Evolutionary conservation across 306 rosid genomes (phyloP).

Genomic region (Cucurbita ficifolia): DNA sequence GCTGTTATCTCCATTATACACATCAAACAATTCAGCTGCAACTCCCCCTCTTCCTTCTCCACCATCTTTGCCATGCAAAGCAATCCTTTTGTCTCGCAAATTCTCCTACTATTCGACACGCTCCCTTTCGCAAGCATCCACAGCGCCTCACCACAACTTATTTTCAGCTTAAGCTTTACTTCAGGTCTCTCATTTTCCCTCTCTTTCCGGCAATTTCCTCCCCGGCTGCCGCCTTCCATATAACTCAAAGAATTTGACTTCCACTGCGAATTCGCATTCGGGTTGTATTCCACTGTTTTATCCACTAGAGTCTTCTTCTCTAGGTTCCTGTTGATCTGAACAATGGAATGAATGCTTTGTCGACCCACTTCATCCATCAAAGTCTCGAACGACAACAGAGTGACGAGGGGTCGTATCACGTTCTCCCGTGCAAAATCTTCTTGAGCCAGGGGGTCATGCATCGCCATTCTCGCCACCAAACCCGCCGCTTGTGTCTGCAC

Average conservation of each 20-base stretch:
- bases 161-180: constrained; percentile 35
- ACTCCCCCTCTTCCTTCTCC: constrained; percentile 40
- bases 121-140: constrained; percentile 62
- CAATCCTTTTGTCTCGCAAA: constrained; percentile 76
- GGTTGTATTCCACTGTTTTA: not conserved
- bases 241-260: not conserved
- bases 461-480: constrained; percentile 57
- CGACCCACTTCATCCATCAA: constrained; percentile 25
- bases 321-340: constrained; percentile 29
- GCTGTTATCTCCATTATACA: constrained; percentile 63
- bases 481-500: constrained; percentile 54
- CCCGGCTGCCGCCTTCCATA: constrained; percentile 51
- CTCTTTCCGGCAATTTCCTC: constrained; percentile 32
- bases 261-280: not conserved
- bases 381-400: constrained; percentile 43
- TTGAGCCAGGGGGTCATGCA: constrained; percentile 23
- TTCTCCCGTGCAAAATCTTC: constrained; percentile 68
- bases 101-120: constrained; percentile 35
- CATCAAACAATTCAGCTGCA: constrained; percentile 68
- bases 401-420: constrained; percentile 55
- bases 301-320: not conserved
- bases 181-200: constrained; percentile 41
- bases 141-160: constrained; percentile 61
- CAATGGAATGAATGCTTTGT: constrained; percentile 41
- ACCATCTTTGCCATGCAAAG: constrained; percentile 70